Percentiles rank a stretch among this genome's conserved stretches.
Evolutionary conservation across 2,329 filamentous ascomycete genomes (phyloP).

Genomic region (Pestalotiopsis sp.): DNA sequence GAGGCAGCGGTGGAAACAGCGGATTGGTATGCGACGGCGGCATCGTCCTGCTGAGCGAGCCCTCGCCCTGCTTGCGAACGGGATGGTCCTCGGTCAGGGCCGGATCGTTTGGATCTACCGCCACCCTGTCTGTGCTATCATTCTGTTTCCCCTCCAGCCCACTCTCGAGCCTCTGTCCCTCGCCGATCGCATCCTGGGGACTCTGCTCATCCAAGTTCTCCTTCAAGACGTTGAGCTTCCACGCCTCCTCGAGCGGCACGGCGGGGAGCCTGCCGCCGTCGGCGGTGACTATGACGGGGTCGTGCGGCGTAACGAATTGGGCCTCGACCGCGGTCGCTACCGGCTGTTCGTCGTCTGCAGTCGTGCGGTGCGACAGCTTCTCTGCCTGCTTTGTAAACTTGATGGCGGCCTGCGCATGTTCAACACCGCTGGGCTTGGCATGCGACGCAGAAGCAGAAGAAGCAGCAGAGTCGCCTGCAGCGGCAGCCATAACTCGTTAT

Average conservation of each 20-base stretch:
- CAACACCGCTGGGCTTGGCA: conserved; percentile 19
- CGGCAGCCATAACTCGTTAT: conserved; percentile 18
- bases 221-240: conserved; percentile 66
- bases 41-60: conserved; percentile 46
- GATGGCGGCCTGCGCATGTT: conserved; percentile 43
- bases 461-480: conserved; percentile 11
- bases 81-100: conserved; percentile 31
- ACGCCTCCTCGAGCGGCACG: conserved; percentile 69
- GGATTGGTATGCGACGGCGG: conserved; percentile 73
- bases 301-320: conserved; percentile 66
- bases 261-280: conserved; percentile 67
- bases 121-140: conserved; percentile 14
- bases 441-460: neutral
- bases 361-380: conserved; percentile 48
- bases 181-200: conserved; percentile 25
- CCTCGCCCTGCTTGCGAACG: conserved; percentile 45
- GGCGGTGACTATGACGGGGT: conserved; percentile 69
- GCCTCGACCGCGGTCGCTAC: conserved; percentile 60
- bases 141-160: conserved; percentile 16
- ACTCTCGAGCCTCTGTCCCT: conserved; percentile 30
- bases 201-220: conserved; percentile 41
- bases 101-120: conserved; percentile 12
- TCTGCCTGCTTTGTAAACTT: conserved; percentile 63
- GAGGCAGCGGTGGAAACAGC: conserved; percentile 79
- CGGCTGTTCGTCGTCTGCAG: conserved; percentile 25